Evolutionary conservation across 2,329 filamentous ascomycete genomes (phyloP).

Genomic region (Talaromyces amestolkiae): DNA sequence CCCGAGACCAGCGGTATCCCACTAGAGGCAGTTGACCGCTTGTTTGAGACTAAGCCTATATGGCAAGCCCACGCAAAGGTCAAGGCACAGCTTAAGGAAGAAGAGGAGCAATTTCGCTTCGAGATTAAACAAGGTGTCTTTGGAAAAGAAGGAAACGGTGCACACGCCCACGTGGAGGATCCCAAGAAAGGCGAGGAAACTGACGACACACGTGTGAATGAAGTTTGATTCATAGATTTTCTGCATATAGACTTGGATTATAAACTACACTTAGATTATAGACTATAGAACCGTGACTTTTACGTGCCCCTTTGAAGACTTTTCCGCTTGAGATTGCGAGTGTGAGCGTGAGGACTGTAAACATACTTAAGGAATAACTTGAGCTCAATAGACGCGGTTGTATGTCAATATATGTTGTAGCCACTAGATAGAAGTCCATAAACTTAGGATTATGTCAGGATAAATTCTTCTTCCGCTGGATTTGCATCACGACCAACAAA

Average conservation of each 20-base stretch:
- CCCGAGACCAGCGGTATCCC: not conserved
- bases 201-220: not conserved
- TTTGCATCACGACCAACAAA: not conserved
- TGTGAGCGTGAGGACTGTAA: not conserved
- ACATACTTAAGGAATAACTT: not conserved
- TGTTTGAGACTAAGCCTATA: conserved; percentile 51
- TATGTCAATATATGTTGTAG: not conserved
- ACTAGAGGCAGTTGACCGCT: conserved; percentile 59
- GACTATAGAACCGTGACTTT: not conserved
- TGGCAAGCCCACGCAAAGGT: conserved; percentile 37
- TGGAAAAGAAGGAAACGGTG: not conserved
- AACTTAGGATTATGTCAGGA: not conserved
- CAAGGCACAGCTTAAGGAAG: conserved; percentile 33
- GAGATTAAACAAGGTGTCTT: not conserved
- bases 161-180: not conserved
- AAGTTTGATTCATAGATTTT: not conserved
- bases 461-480: not conserved
- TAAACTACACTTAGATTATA: not conserved
- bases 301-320: not conserved
- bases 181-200: not conserved
- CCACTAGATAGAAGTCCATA: not conserved
- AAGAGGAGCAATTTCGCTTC: conserved; percentile 29
- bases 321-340: not conserved
- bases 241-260: not conserved
- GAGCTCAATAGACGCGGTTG: not conserved